Evolutionary conservation across 345 rosid species (phyloP).

Genomic region (Psidium guajava): DNA sequence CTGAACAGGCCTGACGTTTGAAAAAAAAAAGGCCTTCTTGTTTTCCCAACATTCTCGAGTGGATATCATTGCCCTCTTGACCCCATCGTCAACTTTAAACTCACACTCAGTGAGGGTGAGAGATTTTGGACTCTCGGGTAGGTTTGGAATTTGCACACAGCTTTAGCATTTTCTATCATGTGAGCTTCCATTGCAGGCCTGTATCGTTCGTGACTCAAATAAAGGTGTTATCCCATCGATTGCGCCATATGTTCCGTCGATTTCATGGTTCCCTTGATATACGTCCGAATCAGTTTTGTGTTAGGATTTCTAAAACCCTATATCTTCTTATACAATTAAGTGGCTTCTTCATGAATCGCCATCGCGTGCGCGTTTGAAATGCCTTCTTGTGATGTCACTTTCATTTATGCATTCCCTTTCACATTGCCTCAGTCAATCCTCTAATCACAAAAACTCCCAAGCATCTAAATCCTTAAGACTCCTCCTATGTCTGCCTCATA

Average conservation of each 20-base stretch:
- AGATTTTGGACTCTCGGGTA: background rate
- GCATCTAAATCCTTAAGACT: background rate
- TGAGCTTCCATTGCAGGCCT: background rate
- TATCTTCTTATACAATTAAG: background rate
- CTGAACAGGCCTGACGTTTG: slow-evolving; percentile 2
- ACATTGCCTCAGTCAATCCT: background rate
- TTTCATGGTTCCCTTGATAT: background rate
- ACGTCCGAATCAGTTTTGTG: background rate
- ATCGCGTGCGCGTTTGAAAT: rapidly evolving
- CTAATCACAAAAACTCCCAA: background rate
- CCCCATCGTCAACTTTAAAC: slow-evolving; percentile 16
- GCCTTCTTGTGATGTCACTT: background rate
- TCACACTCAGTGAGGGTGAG: background rate
- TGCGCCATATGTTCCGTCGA: background rate
- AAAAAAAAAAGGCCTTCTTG: background rate
- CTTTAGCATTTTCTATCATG: background rate
- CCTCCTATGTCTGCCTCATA: background rate
- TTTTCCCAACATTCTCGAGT: slow-evolving; percentile 22
- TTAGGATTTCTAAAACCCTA: background rate
- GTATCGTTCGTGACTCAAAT: background rate
- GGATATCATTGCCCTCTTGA: slow-evolving; percentile 27
- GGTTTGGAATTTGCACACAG: background rate
- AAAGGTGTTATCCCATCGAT: background rate
- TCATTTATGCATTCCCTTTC: background rate
- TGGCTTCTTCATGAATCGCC: background rate